Evolutionary conservation across 306 rosid genomes (phyloP), one percentile per base, ranked within the genome.

Genomic region (Rosa persica): DNA sequence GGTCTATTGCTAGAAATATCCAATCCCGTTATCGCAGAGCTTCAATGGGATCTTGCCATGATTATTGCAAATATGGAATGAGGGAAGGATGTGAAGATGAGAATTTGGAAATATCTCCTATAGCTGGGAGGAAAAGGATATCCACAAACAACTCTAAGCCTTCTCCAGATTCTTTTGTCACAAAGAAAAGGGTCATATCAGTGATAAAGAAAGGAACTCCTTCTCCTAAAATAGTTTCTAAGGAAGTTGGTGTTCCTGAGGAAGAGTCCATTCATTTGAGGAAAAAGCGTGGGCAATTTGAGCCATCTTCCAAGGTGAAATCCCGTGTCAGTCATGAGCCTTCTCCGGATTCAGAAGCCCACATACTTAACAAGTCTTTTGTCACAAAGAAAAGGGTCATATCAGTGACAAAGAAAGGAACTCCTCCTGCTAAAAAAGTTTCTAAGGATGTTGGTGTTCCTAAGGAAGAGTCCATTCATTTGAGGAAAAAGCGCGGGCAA

Each of bases 21-120:
- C 82, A 39, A 42, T 80, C 98, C 5, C 98, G 98, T 20, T 94
- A 92, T 85, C 97, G 79, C 34, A 19, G 80, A 34, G 84, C 72
- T 43, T 84, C 82, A 47, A n/a, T 39, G 11, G 74, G 90, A 74
- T 94, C 98, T 67, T 90, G 97, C 76, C 98, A 94, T 82, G 97
- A 92, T 70, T 4, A 64, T 20, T 94, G 98, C 88, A 94, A 92
- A 78, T 90, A 83, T 80, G 98, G 98, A 82, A 16, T 58, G n/a
- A 81, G 66, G 39, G 84, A 86, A 73, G 79, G 52, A 72, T 40
- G 20, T 25, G 83, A 20, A 16, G 43, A 27, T 3, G 69, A 77
- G 61, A 78, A 27, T 75, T 19, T 73, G 13, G 64, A 68, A 85
- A 74, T 78, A 44, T 46, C 68, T 76, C 71, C 48, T 76, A 81